Conservation (phyloP, 805 yeast species). For the Sugiyamaella smithiae region DNA sequence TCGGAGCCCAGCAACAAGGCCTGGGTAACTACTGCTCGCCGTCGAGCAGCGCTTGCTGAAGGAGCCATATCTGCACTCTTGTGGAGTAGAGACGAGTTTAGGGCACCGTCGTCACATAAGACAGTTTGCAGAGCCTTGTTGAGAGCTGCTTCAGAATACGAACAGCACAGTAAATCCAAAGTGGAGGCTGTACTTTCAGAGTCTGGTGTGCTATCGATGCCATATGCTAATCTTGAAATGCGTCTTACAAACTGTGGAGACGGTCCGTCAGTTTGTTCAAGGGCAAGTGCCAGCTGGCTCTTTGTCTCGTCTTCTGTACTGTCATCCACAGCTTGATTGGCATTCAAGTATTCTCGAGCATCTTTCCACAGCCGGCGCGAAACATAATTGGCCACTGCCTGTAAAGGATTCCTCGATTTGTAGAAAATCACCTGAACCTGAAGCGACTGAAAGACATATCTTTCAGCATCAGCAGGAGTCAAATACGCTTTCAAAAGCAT, state of each 20-base stretch:
- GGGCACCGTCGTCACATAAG: constrained; percentile 18
- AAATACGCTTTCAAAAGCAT: constrained; percentile 29
- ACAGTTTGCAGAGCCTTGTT: constrained; percentile 24
- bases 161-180: constrained; percentile 32
- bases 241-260: not conserved
- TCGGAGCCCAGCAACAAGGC: constrained; percentile 29
- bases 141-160: constrained; percentile 28
- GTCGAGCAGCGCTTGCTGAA: constrained; percentile 26
- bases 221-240: not conserved
- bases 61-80: constrained; percentile 29
- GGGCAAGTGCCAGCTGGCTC: constrained; percentile 3
- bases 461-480: constrained; percentile 26
- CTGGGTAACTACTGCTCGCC: constrained; percentile 30
- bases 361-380: constrained; percentile 26
- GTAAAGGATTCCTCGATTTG: constrained; percentile 18
- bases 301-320: constrained; percentile 13
- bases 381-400: constrained; percentile 17
- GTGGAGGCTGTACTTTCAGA: constrained; percentile 28
- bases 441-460: constrained; percentile 31
- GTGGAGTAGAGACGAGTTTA: constrained; percentile 18
- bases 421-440: constrained; percentile 30
- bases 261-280: not conserved
- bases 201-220: not conserved
- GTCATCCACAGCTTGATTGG: not conserved
- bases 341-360: constrained; percentile 20